These are phyloP conservation scores for Scolecobasidium constrictum DNA, from an alignment of 2,329 filamentous ascomycete species.

Conservation along the genomic window DNA sequence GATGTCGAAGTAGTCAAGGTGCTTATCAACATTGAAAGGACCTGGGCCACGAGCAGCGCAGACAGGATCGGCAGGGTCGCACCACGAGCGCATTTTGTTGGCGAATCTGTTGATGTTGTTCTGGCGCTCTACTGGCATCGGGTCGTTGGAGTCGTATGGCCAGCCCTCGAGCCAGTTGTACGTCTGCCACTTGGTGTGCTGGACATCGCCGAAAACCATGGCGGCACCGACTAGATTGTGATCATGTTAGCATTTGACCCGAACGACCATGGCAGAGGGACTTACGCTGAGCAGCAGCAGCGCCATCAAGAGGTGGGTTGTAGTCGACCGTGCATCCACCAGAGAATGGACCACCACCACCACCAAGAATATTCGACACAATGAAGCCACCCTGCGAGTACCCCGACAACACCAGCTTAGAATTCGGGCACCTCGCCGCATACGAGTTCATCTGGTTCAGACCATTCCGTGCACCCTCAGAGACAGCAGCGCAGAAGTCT, in stretches of 20 bases:
- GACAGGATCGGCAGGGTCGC: conserved; percentile 27
- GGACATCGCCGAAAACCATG: conserved; percentile 19
- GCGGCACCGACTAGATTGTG: conserved; percentile 15
- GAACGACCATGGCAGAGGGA: neutral
- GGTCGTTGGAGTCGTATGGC: conserved; percentile 16
- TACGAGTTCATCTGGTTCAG: conserved; percentile 29
- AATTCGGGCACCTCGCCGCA: conserved; percentile 11
- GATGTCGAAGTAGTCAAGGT: conserved; percentile 29
- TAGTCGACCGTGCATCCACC: conserved; percentile 19
- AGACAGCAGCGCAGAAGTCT: conserved; percentile 28
- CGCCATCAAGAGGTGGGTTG: conserved; percentile 12
- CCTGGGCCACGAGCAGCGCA: conserved; percentile 20
- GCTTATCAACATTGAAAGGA: conserved; percentile 21
- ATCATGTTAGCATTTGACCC: neutral
- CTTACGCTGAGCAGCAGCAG: neutral
- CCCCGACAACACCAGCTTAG: conserved; percentile 4
- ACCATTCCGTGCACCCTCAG: conserved; percentile 25
- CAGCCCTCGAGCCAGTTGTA: conserved; percentile 19
- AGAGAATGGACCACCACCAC: conserved; percentile 26
- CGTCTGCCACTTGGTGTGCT: conserved; percentile 17
- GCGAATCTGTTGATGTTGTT: conserved; percentile 21
- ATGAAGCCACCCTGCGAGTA: conserved; percentile 8
- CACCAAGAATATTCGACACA: conserved; percentile 11
- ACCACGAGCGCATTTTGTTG: conserved; percentile 18
- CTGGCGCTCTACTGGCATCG: conserved; percentile 20